Conservation (phyloP, 257 asterid genomes). For the Haberlea rhodopensis region DNA sequence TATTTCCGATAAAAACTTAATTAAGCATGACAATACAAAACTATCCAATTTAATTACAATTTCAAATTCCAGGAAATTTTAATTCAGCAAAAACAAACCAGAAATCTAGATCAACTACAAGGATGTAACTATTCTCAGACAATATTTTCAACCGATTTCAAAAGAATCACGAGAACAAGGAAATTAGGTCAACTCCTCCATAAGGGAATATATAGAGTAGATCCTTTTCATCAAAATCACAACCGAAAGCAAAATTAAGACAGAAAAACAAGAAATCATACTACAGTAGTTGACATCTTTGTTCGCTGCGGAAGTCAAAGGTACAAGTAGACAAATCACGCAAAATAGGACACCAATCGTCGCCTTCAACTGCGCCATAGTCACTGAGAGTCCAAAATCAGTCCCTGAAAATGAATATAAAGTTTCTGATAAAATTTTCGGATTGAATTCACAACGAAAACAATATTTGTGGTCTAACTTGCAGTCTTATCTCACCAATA, state of each 20-base stretch:
- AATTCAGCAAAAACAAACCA: neutral
- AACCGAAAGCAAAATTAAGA: neutral
- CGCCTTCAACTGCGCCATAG: constrained; percentile 31
- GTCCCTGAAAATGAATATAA: neutral
- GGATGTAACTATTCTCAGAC: too few relatives aligned
- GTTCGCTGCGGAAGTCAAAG: constrained; percentile 35
- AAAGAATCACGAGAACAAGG: neutral
- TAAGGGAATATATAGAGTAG: neutral
- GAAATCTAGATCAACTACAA: neutral
- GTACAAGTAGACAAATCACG: constrained; percentile 33
- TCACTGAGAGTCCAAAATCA: neutral
- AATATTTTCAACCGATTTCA: too few relatives aligned
- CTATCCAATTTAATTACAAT: neutral
- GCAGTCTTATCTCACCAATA: too few relatives aligned
- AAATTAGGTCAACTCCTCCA: neutral
- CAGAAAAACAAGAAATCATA: constrained; percentile 6
- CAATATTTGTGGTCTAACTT: too few relatives aligned
- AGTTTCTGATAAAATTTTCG: neutral
- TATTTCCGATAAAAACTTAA: too few relatives aligned
- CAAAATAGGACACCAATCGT: constrained; percentile 17
- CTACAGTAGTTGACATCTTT: constrained; percentile 34
- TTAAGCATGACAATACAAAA: neutral
- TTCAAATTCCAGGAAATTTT: neutral
- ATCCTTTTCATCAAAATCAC: neutral
- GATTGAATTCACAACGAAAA: too few relatives aligned